Percentiles rank a stretch among this genome's conserved stretches.
phyloP scores from a whole-genome alignment of 2,329 filamentous ascomycete genomes.

The Helicocarpus griseus region DNA sequence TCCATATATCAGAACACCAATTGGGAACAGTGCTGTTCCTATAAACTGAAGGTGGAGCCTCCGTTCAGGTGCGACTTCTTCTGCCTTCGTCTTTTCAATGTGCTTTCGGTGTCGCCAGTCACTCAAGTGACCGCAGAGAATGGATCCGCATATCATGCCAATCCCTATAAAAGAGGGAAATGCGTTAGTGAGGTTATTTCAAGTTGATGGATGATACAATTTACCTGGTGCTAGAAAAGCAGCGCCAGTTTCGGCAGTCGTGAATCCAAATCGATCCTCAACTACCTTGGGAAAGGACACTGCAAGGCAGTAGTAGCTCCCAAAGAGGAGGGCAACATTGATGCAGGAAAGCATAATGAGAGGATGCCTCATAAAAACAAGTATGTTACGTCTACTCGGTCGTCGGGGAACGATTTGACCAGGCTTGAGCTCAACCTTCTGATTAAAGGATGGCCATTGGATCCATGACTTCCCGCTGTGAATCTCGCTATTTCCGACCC shows the following conservation, averaged over 20 bases:
- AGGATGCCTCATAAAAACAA: constrained; percentile 22
- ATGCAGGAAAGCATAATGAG: constrained; percentile 25
- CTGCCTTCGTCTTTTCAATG: background rate
- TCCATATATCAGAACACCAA: constrained; percentile 2
- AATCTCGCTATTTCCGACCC: constrained; percentile 34
- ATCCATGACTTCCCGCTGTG: constrained; percentile 12
- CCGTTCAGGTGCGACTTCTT: background rate
- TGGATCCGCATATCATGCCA: constrained; percentile 2
- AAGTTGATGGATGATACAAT: background rate
- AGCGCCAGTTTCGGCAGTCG: constrained; percentile 24
- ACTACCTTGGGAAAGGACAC: constrained; percentile 23
- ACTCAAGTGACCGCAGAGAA: constrained; percentile 1
- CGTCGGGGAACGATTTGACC: constrained; percentile 16
- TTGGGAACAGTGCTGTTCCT: background rate
- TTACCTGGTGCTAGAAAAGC: constrained; percentile 23
- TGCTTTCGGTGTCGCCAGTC: background rate
- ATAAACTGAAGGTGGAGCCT: constrained; percentile 3
- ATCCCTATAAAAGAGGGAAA: background rate
- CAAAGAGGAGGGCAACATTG: constrained; percentile 26
- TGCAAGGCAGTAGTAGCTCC: constrained; percentile 25
- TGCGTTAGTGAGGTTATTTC: background rate
- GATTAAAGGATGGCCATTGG: constrained; percentile 2
- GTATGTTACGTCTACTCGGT: constrained; percentile 20
- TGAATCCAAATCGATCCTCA: constrained; percentile 26
- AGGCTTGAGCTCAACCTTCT: background rate